Percentiles rank a stretch among this genome's conserved stretches.
phyloP scores from a whole-genome alignment of 108 stramenopile species.

The Cylindrotheca fusiformis region DNA sequence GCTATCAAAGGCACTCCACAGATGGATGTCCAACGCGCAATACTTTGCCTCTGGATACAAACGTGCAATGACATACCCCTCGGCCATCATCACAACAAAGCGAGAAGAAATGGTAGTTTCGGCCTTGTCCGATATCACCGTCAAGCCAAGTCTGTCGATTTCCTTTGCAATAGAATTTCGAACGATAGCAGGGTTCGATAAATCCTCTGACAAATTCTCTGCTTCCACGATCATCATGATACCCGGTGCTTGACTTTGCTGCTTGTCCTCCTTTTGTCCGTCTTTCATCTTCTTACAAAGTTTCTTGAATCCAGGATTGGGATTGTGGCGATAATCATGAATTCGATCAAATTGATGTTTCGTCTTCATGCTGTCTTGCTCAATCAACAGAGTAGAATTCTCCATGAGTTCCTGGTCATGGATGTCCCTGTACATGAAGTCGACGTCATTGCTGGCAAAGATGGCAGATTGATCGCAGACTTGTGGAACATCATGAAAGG shows the following conservation, averaged over 20 bases:
- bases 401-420: constrained; percentile 42
- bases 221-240: constrained; percentile 71
- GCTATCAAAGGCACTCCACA: constrained; percentile 40
- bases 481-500: constrained; percentile 38
- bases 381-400: constrained; percentile 61
- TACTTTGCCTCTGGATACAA: constrained; percentile 57
- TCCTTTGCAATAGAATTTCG: constrained; percentile 8
- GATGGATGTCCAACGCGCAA: constrained; percentile 55
- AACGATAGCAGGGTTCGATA: constrained; percentile 13
- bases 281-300: constrained; percentile 29
- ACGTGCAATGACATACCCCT: constrained; percentile 63
- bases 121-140: constrained; percentile 7
- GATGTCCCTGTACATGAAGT: constrained; percentile 58
- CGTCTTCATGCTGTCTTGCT: constrained; percentile 33
- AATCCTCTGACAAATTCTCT: constrained; percentile 35
- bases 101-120: background rate
- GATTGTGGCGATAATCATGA: constrained; percentile 42
- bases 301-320: constrained; percentile 65
- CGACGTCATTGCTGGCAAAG: constrained; percentile 68
- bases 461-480: constrained; percentile 74
- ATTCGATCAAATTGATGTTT: constrained; percentile 14
- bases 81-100: constrained; percentile 44
- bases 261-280: constrained; percentile 23
- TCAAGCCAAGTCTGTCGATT: constrained; percentile 33
- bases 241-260: constrained; percentile 59